Evolutionary conservation across 148 eudicot genomes (phyloP).

Genomic region (Diospyros lotus): DNA sequence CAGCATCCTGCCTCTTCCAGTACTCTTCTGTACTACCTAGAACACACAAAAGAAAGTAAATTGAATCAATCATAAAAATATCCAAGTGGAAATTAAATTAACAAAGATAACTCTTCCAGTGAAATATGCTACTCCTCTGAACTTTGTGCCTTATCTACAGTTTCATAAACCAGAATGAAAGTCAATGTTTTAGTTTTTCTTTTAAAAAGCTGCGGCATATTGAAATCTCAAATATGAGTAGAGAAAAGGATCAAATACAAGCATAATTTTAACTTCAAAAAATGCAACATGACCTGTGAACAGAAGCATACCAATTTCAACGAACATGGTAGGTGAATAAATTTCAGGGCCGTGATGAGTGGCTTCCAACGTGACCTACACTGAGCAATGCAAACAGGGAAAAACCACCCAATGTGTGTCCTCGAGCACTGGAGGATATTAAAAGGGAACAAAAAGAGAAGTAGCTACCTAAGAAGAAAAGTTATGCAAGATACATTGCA

Average conservation of each 20-base stretch:
- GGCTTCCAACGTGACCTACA: conserved; percentile 85
- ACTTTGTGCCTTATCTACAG: too few relatives aligned
- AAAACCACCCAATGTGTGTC: background rate
- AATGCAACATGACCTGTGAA: background rate
- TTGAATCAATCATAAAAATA: background rate
- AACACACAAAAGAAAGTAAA: conserved; percentile 19
- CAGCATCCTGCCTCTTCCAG: conserved; percentile 87
- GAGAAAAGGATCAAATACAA: too few relatives aligned
- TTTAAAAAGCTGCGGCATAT: too few relatives aligned
- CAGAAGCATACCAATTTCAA: conserved; percentile 64
- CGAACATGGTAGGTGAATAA: conserved; percentile 77
- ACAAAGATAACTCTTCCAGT: too few relatives aligned
- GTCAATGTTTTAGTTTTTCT: too few relatives aligned
- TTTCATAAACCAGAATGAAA: too few relatives aligned
- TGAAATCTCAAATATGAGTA: too few relatives aligned
- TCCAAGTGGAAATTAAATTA: too few relatives aligned
- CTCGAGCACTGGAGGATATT: background rate
- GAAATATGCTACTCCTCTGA: too few relatives aligned
- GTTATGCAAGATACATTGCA: background rate
- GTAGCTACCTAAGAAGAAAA: too few relatives aligned
- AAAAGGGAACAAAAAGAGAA: too few relatives aligned
- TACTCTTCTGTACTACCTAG: conserved; percentile 84
- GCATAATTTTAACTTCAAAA: too few relatives aligned
- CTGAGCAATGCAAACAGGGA: background rate
- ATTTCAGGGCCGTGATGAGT: conserved; percentile 94